phyloP scores from a whole-genome alignment of 2,329 filamentous ascomycete species.

The Camptophora hylomeconis region DNA sequence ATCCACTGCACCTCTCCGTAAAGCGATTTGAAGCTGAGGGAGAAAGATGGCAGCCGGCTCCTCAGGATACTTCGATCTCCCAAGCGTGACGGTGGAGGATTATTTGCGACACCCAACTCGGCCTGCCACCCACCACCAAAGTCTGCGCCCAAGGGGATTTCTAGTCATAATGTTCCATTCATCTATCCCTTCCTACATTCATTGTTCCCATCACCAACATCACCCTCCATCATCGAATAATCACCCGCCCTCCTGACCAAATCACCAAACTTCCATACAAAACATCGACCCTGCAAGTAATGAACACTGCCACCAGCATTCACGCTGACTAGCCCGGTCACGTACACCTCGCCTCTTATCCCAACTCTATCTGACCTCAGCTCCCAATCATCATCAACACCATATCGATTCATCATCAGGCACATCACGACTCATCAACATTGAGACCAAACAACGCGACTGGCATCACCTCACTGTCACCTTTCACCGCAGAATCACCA shows the following conservation, averaged over 20 bases:
- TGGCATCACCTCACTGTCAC: conserved; percentile 5
- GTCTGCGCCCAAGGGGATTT: background rate
- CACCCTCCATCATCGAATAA: conserved; percentile 5
- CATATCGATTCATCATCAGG: conserved; percentile 10
- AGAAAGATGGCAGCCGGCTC: no score
- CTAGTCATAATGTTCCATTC: conserved; percentile 1
- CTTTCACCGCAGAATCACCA: conserved; percentile 18
- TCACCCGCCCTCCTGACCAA: conserved; percentile 3
- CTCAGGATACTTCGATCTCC: no score
- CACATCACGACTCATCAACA: conserved; percentile 4
- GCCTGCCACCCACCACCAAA: no score
- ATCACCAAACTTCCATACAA: conserved; percentile 11
- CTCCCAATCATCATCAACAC: conserved; percentile 16
- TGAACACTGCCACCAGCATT: no score
- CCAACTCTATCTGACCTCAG: no score
- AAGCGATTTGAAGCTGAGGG: no score
- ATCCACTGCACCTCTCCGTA: no score
- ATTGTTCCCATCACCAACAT: conserved; percentile 9
- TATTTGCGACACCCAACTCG: no score
- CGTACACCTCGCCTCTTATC: no score
- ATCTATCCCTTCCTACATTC: conserved; percentile 10
- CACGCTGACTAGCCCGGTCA: no score
- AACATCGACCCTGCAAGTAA: conserved; percentile 14
- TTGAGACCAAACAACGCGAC: conserved; percentile 10
- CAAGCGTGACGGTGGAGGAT: no score